Percentiles rank a stretch among this genome's conserved stretches.
phyloP scores from a whole-genome alignment of 2,329 filamentous ascomycete species.

The Alternaria atra region DNA sequence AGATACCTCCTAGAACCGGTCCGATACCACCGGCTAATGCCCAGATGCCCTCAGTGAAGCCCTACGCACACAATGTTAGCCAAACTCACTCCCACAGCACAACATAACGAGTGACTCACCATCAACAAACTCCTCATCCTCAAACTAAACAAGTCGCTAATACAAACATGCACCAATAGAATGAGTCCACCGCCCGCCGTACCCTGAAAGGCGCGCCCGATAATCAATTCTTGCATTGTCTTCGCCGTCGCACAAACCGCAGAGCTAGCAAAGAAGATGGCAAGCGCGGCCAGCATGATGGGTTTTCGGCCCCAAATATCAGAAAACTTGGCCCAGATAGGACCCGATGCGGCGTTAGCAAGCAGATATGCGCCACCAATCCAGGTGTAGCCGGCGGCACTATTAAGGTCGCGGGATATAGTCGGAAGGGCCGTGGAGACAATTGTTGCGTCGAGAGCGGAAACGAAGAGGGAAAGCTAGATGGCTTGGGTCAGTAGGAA shows the following conservation, averaged over 20 bases:
- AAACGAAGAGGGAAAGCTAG: conserved; percentile 53
- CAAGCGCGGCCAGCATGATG: conserved; percentile 61
- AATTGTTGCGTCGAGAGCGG: conserved; percentile 63
- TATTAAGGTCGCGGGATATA: conserved; percentile 70
- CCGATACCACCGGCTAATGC: conserved; percentile 63
- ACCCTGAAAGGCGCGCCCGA: conserved; percentile 69
- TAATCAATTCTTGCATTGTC: conserved; percentile 68
- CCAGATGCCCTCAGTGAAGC: conserved; percentile 63
- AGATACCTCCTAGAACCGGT: conserved; percentile 63
- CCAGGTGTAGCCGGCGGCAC: conserved; percentile 77
- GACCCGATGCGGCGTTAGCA: conserved; percentile 71
- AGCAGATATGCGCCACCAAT: conserved; percentile 78
- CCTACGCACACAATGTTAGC: conserved; percentile 26
- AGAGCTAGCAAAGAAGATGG: conserved; percentile 69
- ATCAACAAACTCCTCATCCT: conserved; percentile 60
- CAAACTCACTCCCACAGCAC: not conserved
- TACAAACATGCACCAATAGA: conserved; percentile 68
- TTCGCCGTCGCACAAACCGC: conserved; percentile 65
- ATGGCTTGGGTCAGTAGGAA: not conserved
- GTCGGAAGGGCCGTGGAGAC: conserved; percentile 72
- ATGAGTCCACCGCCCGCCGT: conserved; percentile 70
- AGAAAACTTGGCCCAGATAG: conserved; percentile 73
- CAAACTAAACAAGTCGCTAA: conserved; percentile 70
- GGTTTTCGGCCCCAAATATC: conserved; percentile 68
- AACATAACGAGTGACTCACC: not conserved